Percentiles rank a stretch among this genome's conserved stretches.
Evolutionary conservation across 208 protist species (phyloP).

Genomic region (Leishmania turanica): DNA sequence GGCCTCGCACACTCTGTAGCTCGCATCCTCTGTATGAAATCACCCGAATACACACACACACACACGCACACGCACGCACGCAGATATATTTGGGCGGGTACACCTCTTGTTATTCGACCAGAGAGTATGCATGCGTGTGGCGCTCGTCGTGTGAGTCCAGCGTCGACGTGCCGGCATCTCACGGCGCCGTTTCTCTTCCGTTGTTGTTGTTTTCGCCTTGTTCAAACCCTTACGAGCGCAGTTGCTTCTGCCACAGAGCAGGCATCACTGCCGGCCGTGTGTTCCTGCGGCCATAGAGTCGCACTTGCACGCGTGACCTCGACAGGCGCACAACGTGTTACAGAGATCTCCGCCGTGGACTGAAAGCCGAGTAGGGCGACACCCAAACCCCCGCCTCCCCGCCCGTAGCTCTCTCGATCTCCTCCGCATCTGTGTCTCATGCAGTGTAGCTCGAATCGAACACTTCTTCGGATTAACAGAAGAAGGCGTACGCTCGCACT

Average conservation of each 20-base stretch:
- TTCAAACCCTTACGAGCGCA: background rate
- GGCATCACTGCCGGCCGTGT: background rate
- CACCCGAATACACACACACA: too few relatives aligned
- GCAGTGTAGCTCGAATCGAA: background rate
- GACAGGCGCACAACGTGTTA: background rate
- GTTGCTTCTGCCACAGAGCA: background rate
- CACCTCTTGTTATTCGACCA: background rate
- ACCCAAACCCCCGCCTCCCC: background rate
- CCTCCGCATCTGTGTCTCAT: background rate
- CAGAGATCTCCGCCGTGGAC: background rate
- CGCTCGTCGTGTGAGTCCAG: background rate
- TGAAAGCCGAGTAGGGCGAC: background rate
- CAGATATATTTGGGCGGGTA: background rate
- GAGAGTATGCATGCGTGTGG: background rate
- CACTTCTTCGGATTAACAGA: background rate
- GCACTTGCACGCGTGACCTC: background rate
- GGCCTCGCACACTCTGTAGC: background rate
- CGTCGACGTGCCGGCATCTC: background rate
- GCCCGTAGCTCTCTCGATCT: background rate
- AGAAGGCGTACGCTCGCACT: background rate
- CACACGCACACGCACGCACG: background rate
- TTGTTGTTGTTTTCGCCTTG: background rate
- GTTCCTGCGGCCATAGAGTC: too few relatives aligned
- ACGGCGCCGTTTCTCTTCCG: background rate
- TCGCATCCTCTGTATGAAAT: too few relatives aligned